These are phyloP conservation scores for Fusarium musae DNA, from an alignment of 2,329 filamentous ascomycete species.

Conservation along the genomic window DNA sequence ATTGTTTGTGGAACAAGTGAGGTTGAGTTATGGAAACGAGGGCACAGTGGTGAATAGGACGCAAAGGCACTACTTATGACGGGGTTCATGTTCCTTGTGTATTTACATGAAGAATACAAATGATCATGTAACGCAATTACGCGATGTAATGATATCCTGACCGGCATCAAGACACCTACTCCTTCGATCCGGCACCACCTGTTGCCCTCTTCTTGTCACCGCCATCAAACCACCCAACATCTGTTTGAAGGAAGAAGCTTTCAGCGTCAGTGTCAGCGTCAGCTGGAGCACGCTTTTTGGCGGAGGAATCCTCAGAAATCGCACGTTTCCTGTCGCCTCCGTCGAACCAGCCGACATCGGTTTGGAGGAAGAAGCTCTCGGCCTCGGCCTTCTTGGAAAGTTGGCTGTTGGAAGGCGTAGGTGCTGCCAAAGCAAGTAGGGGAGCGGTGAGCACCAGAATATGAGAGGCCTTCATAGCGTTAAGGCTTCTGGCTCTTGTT, in stretches of 20 bases:
- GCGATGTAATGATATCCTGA: no score
- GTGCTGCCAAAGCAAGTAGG: no score
- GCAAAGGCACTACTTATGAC: not conserved
- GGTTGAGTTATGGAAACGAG: not conserved
- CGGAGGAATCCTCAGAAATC: no score
- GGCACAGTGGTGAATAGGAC: no score
- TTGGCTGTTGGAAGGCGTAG: not conserved
- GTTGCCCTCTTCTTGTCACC: not conserved
- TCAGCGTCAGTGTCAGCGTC: no score
- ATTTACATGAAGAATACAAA: not conserved
- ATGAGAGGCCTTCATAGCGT: no score
- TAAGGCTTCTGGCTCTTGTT: no score
- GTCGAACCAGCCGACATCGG: slow-evolving; percentile 1
- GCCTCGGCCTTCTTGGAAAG: not conserved
- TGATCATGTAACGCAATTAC: not conserved
- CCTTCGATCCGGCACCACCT: no score
- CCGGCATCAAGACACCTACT: not conserved
- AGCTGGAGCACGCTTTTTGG: no score
- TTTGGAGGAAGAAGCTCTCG: not conserved
- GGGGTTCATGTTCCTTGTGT: not conserved
- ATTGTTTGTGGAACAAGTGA: no score
- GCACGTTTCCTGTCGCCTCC: not conserved
- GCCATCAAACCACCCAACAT: not conserved
- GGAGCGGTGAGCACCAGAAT: no score
- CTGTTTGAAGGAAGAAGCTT: no score